These are phyloP conservation scores for Penicillium sclerotiorum DNA, from an alignment of 2,329 filamentous ascomycete species.

Conservation along the genomic window DNA sequence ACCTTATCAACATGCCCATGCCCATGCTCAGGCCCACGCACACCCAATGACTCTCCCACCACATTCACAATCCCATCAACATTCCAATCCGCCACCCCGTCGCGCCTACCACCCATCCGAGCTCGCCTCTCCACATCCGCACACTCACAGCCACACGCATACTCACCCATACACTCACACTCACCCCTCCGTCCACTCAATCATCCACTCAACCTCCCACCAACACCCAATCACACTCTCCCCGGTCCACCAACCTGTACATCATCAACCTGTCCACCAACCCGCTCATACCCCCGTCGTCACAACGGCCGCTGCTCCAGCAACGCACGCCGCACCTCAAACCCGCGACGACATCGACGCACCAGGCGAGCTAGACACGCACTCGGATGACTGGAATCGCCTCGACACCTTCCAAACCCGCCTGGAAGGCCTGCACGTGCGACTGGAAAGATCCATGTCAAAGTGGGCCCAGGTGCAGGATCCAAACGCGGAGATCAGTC, in stretches of 20 bases:
- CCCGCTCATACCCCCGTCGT: neutral
- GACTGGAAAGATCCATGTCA: conserved; percentile 25
- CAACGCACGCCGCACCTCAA: neutral
- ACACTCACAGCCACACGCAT: too few species aligned
- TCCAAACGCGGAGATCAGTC: conserved; percentile 22
- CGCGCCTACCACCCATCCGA: conserved; percentile 6
- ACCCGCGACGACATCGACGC: conserved; percentile 15
- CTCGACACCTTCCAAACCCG: conserved; percentile 20
- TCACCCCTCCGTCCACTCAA: conserved; percentile 3
- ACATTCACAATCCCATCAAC: neutral
- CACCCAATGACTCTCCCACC: neutral
- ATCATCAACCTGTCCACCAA: neutral
- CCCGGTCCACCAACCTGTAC: neutral
- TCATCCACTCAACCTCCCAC: neutral
- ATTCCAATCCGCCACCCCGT: conserved; percentile 1
- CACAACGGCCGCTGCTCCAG: neutral
- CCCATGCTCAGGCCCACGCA: conserved; percentile 15
- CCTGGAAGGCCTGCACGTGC: conserved; percentile 19
- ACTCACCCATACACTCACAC: too few species aligned
- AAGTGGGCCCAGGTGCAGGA: conserved; percentile 26
- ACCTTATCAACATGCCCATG: too few species aligned
- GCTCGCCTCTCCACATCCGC: neutral
- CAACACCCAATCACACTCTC: neutral
- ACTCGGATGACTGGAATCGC: conserved; percentile 22
- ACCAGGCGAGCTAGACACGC: conserved; percentile 9